Evolutionary conservation across 1,139 yeast genomes (phyloP), one percentile per base, ranked within the genome.

Genomic region (Candida dubliniensis): DNA sequence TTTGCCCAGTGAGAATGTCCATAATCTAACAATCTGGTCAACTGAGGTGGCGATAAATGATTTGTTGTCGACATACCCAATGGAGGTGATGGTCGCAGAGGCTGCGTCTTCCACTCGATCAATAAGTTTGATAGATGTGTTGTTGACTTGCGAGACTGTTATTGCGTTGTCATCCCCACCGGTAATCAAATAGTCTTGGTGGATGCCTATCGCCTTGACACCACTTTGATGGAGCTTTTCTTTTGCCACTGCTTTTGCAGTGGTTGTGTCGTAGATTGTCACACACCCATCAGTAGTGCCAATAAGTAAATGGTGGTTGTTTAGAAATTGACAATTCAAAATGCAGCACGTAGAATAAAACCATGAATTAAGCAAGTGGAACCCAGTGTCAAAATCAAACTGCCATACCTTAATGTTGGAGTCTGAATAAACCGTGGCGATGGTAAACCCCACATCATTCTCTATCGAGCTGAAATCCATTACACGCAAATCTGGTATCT

Each of bases 161-260:
- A 91, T 60, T 0, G 90, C 84, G 63, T 91, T 91, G 56, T 93
- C 99, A 61, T 93, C 99, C 44, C 99, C 98, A 15, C 96, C 97
- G 1, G 96, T 81, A 4, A 82, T 61, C 11, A 83, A 60, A 2
- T 57, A 51, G 0, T 48, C 48, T 2, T 46, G 18, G 2, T 47
- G 47, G n/a, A 64, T 45, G 15, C 55, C 48, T 9, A 82, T 52
- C 0, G 84, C 79, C 51, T 89, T 87, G 44, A 91, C 77, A 34
- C 96, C 89, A 31, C 93, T 89, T 60, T 90, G 96, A 57, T 93
- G 98, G 10, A 87, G 66, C 46, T 70, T 79, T 42, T 81, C 74
- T 34, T 75, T 69, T 10, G 12, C 37, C 6, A 36, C 31, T 8
- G 8, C 10, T n/a, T n/a, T 31, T 40, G 76, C 58, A 8, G 30